Conservation (phyloP, 164 flowering plant species). For the Tetracentron sinense region DNA sequence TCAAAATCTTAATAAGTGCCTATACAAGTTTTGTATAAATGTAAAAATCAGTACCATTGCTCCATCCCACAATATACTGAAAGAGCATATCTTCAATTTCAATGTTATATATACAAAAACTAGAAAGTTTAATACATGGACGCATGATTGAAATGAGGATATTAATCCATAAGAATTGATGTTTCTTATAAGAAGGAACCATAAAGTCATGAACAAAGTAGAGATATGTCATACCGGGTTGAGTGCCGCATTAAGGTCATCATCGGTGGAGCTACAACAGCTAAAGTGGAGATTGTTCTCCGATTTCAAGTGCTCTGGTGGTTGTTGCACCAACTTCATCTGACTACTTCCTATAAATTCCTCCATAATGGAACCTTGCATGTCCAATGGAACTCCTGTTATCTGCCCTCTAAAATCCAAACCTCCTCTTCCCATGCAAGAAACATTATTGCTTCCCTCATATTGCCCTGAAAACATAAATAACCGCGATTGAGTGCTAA, state of each 20-base stretch:
- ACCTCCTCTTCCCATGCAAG: not conserved
- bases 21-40: too few relatives aligned
- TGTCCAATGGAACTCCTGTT: constrained; percentile 4
- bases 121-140: too few relatives aligned
- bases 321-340: not conserved
- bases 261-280: constrained; percentile 9
- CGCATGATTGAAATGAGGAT: too few relatives aligned
- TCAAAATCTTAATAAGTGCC: too few relatives aligned
- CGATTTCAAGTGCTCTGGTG: not conserved
- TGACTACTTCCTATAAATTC: not conserved
- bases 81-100: too few relatives aligned
- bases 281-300: not conserved
- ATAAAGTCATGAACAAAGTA: not conserved
- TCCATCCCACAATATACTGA: too few relatives aligned
- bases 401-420: not conserved
- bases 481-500: not conserved
- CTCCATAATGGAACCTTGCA: not conserved
- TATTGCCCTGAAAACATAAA: not conserved
- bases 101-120: too few relatives aligned
- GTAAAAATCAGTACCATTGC: too few relatives aligned
- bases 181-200: not conserved
- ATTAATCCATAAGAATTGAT: too few relatives aligned
- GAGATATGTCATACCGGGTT: constrained; percentile 10
- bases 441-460: not conserved
- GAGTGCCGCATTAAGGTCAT: constrained; percentile 18